phyloP scores from a whole-genome alignment of 1,139 yeast genomes.

The Zhuliangozyma blackwelliae region DNA sequence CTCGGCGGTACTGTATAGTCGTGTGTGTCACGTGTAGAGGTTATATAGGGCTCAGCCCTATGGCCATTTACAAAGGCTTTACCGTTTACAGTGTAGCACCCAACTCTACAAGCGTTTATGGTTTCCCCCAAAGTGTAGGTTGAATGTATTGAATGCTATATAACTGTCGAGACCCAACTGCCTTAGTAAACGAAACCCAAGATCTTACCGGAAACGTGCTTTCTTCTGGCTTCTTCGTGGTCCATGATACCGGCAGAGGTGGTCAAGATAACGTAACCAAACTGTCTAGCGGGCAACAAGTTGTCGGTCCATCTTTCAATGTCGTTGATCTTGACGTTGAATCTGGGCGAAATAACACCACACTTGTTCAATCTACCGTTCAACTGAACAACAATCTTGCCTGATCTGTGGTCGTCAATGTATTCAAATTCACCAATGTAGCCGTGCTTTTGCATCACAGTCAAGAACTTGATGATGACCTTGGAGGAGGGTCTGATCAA shows the following conservation, averaged over 20 bases:
- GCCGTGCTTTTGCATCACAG: constrained; percentile 98
- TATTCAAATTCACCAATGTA: constrained; percentile 99
- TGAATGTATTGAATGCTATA: constrained; percentile 3
- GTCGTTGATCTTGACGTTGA: constrained; percentile 89
- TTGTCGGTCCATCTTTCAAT: constrained; percentile 98
- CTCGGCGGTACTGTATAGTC: too few relatives aligned
- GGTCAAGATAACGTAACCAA: constrained; percentile 94
- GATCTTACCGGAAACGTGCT: constrained; percentile 98
- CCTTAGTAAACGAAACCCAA: constrained; percentile 88
- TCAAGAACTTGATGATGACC: constrained; percentile 94
- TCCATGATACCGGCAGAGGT: constrained; percentile 99
- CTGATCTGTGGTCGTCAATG: constrained; percentile 99
- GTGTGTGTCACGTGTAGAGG: too few relatives aligned
- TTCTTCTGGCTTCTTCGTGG: constrained; percentile 99
- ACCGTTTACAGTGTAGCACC: too few relatives aligned
- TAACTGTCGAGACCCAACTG: constrained; percentile 5
- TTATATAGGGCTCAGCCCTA: too few relatives aligned
- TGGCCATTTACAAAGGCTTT: too few relatives aligned
- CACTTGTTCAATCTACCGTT: constrained; percentile 98
- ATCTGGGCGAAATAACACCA: constrained; percentile 98
- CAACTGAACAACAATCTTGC: constrained; percentile 93
- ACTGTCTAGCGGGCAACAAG: constrained; percentile 97
- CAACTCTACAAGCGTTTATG: too few relatives aligned
- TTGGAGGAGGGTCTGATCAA: constrained; percentile 98
- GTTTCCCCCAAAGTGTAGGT: not conserved